Evolutionary conservation across 176 grass and related monocot genomes (phyloP), one percentile per base, ranked within the genome.

Genomic region (Ensete glaucum): DNA sequence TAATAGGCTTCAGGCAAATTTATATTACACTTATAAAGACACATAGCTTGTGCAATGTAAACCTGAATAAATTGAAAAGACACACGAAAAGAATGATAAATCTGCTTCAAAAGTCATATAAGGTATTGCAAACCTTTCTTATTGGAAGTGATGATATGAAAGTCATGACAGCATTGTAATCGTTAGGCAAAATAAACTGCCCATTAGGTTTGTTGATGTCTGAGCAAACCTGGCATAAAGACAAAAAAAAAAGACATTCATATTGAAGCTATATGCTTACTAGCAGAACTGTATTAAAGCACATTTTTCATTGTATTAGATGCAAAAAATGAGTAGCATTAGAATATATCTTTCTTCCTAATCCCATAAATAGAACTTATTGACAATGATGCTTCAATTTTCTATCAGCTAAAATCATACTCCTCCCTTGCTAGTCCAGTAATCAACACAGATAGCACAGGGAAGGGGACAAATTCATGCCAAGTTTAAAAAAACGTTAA

Each of bases 201-300:
- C 94, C 94, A 76, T 93, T 98, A 81, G 90, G 94, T 79, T 98
- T 98, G 86, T 98, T 98, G 54, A 98, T 98, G 87, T 98, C 94
- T 83, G 94, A 98, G 81, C 90, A 98, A 86, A 98, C 89, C 93
- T 96, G 78, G 72, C 53, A 86, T 80, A 88, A 53, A 73, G n/a
- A 62, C 1, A 43, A 19, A 34, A 51, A 34, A 51, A 43, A 11
- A 74, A 34, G 27, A 80, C 19, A 21, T 76, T 19, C 8, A n/a
- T 9, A 57, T 16, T 73, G 20, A 55, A 26, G 52, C 50, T 55
- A 52, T 53, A 52, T 52, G n/a, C n/a, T 43, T 20, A 51, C 52
- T 72, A 11, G 3, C 26, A 67, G 55, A 16, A 65, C 24, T 65
- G 8, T 26, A 65, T 25, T n/a, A 65, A 27, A 26, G 23, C 17